phyloP scores from a whole-genome alignment of 2,329 filamentous ascomycete species.

The Aspergillus pseudonomiae region DNA sequence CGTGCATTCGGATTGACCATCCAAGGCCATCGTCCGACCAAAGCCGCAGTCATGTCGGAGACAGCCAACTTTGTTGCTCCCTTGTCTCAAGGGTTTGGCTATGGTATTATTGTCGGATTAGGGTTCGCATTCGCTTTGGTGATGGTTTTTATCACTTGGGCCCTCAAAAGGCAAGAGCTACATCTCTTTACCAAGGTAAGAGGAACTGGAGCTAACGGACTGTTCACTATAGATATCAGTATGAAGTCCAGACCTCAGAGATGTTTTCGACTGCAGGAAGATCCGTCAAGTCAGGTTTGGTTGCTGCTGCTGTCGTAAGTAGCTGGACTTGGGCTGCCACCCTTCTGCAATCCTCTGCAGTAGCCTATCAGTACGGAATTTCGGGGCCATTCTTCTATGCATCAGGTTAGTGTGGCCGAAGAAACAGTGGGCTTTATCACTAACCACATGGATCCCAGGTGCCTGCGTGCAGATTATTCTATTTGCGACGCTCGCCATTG shows the following conservation, averaged over 20 bases:
- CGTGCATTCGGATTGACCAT: neutral
- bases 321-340: conserved; percentile 94
- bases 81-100: conserved; percentile 66
- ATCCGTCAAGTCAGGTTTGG: conserved; percentile 85
- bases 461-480: conserved; percentile 85
- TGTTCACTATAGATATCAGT: conserved; percentile 56
- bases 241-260: conserved; percentile 82
- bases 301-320: conserved; percentile 86
- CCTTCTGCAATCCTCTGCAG: conserved; percentile 75
- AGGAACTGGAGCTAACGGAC: conserved; percentile 1
- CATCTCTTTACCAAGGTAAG: neutral
- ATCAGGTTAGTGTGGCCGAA: conserved; percentile 50
- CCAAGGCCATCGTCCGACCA: neutral
- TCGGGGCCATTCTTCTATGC: conserved; percentile 70
- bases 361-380: conserved; percentile 77
- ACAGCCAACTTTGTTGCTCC: conserved; percentile 35
- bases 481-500: conserved; percentile 88
- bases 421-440: neutral
- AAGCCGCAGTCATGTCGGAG: conserved; percentile 26
- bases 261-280: conserved; percentile 90
- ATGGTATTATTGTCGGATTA: conserved; percentile 75
- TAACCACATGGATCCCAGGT: conserved; percentile 34
- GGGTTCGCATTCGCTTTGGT: conserved; percentile 74
- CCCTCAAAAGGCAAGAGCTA: conserved; percentile 60
- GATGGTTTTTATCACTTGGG: conserved; percentile 74